Conservation (phyloP, 495 filamentous ascomycete species). For the Neohortaea acidophila region DNA sequence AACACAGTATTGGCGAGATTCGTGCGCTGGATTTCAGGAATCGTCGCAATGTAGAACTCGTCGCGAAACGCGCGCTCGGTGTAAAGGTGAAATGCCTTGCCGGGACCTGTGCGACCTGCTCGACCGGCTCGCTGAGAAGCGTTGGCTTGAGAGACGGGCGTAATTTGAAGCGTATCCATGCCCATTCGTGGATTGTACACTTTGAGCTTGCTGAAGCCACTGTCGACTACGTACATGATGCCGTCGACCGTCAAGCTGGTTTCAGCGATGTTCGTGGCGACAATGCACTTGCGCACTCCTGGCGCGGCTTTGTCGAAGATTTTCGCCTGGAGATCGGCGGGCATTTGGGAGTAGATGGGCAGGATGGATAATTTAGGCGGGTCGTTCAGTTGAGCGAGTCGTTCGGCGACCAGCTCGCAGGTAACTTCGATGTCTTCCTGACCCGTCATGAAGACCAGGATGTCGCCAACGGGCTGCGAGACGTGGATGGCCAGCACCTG, state of each 20-base stretch:
- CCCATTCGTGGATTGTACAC: conserved; percentile 98
- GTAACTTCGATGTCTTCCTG: conserved; percentile 98
- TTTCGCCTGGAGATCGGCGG: conserved; percentile 90
- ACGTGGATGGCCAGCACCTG: conserved; percentile 96
- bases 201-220: conserved; percentile 92
- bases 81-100: conserved; percentile 87
- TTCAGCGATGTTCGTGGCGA: conserved; percentile 97
- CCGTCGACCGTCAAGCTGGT: conserved; percentile 97
- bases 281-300: conserved; percentile 91
- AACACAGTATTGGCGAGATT: conserved; percentile 91
- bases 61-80: conserved; percentile 92
- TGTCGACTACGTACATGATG: conserved; percentile 98
- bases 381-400: conserved; percentile 82
- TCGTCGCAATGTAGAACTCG: conserved; percentile 93
- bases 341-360: conserved; percentile 99
- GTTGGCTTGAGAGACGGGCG: conserved; percentile 94
- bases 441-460: conserved; percentile 98
- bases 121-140: conserved; percentile 84
- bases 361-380: conserved; percentile 89
- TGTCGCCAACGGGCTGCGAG: conserved; percentile 79
- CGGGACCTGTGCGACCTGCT: conserved; percentile 87
- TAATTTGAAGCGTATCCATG: conserved; percentile 98
- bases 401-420: conserved; percentile 79
- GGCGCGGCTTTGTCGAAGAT: conserved; percentile 87
- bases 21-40: conserved; percentile 94